Conservation (phyloP, 2,329 filamentous ascomycete species). For the Phoma sp. region DNA sequence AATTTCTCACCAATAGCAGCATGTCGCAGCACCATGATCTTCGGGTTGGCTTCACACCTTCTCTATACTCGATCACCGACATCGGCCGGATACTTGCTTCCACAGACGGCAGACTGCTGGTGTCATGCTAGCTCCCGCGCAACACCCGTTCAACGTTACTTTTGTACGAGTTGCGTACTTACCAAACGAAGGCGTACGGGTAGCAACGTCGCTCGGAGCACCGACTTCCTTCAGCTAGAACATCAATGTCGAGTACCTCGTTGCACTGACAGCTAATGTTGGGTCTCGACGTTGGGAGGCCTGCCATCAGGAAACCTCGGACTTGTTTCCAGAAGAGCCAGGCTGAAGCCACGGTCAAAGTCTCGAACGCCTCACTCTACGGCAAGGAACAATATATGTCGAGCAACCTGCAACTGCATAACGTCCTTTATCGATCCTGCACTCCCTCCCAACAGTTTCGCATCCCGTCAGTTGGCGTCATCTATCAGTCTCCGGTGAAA, state of each 20-base stretch:
- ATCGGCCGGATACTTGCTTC: constrained; percentile 27
- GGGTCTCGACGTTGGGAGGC: background rate
- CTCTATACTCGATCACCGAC: constrained; percentile 29
- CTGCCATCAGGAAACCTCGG: background rate
- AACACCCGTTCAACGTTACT: constrained; percentile 13
- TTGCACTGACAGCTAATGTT: constrained; percentile 3
- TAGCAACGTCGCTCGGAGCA: constrained; percentile 8
- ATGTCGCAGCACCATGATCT: background rate
- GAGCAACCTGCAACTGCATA: constrained; percentile 12
- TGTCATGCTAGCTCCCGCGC: constrained; percentile 26
- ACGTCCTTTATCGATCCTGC: constrained; percentile 10
- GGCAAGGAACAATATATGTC: constrained; percentile 5
- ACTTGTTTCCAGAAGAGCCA: constrained; percentile 4
- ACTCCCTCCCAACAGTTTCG: constrained; percentile 17
- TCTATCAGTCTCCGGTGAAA: background rate
- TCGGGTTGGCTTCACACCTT: constrained; percentile 1
- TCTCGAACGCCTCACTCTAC: constrained; percentile 1
- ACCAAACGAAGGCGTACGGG: constrained; percentile 1
- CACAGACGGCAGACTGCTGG: constrained; percentile 22
- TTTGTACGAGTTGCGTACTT: constrained; percentile 1
- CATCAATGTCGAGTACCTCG: constrained; percentile 5
- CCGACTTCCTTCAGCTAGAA: constrained; percentile 3
- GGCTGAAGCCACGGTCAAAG: background rate
- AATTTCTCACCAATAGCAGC: constrained; percentile 10
- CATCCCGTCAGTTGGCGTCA: constrained; percentile 3